Percentiles rank a stretch among this genome's conserved stretches.
Evolutionary conservation across 2,329 filamentous ascomycete species (phyloP).

Genomic region (Calonectria hongkongensis): DNA sequence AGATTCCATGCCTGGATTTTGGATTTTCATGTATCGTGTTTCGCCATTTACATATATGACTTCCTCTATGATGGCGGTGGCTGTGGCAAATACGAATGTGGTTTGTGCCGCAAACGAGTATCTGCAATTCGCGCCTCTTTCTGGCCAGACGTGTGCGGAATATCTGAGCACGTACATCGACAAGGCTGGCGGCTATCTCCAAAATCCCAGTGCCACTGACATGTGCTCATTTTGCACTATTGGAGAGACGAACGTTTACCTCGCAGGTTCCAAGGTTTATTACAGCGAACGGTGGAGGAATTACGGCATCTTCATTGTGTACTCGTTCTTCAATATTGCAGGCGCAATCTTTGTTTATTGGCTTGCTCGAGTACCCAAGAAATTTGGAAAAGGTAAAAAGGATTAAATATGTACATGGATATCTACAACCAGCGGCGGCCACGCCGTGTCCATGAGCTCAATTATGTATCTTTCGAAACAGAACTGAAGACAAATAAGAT

Average conservation of each 20-base stretch:
- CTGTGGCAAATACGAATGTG: slow-evolving; percentile 80
- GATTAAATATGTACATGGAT: slow-evolving; percentile 40
- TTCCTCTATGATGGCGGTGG: slow-evolving; percentile 81
- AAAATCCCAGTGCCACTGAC: slow-evolving; percentile 66
- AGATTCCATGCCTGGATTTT: slow-evolving; percentile 75
- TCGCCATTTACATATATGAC: slow-evolving; percentile 90
- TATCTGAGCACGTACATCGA: slow-evolving; percentile 74
- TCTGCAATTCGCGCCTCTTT: slow-evolving; percentile 77
- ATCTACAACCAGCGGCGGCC: too few species aligned
- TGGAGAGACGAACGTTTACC: slow-evolving; percentile 71
- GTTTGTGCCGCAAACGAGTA: slow-evolving; percentile 82
- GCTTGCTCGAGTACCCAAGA: slow-evolving; percentile 69
- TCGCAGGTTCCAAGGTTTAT: slow-evolving; percentile 68
- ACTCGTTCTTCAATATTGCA: slow-evolving; percentile 74
- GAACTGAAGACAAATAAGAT: too few species aligned
- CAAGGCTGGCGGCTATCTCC: slow-evolving; percentile 71
- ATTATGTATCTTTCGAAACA: too few species aligned
- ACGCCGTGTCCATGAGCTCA: too few species aligned
- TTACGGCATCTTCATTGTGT: slow-evolving; percentile 78
- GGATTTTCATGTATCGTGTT: slow-evolving; percentile 74
- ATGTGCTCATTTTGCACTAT: slow-evolving; percentile 75
- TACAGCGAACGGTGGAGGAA: slow-evolving; percentile 81
- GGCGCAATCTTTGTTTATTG: slow-evolving; percentile 75
- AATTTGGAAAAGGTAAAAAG: slow-evolving; percentile 58
- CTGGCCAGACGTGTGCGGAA: slow-evolving; percentile 73